Evolutionary conservation across 208 protist genomes (phyloP).

Genomic region (Jaenimonas drosophilae): DNA sequence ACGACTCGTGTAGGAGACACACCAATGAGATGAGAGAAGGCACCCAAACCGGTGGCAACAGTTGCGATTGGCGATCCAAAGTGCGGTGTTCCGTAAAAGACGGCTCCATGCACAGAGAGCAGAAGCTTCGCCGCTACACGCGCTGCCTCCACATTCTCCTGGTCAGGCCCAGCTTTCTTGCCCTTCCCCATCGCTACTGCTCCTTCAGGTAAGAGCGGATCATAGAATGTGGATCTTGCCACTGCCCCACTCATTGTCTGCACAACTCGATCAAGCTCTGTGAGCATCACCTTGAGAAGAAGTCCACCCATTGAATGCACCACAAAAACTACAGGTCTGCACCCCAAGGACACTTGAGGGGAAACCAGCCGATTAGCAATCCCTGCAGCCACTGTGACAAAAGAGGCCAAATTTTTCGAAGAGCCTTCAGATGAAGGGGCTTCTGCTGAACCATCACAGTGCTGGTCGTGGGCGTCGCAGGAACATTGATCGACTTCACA

Average conservation of each 20-base stretch:
- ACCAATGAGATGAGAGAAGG: slow-evolving; percentile 12
- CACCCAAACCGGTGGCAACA: slow-evolving; percentile 37
- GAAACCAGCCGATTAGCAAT: too few relatives aligned
- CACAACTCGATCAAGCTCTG: slow-evolving; percentile 19
- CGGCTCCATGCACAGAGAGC: slow-evolving; percentile 30
- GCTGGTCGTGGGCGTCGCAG: too few relatives aligned
- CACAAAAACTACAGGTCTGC: slow-evolving; percentile 59
- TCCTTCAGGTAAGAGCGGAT: neutral
- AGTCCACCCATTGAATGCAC: slow-evolving; percentile 60
- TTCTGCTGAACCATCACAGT: too few relatives aligned
- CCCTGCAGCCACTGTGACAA: too few relatives aligned
- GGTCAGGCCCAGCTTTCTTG: neutral
- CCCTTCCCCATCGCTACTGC: neutral
- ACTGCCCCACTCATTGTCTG: slow-evolving; percentile 4
- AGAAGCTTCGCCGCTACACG: slow-evolving; percentile 12
- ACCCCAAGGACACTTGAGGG: too few relatives aligned
- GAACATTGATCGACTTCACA: too few relatives aligned
- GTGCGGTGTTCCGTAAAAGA: slow-evolving; percentile 68
- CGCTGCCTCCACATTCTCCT: slow-evolving; percentile 4
- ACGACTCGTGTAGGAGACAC: slow-evolving; percentile 41
- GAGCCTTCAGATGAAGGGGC: too few relatives aligned
- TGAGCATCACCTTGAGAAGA: slow-evolving; percentile 50
- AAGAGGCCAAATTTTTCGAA: too few relatives aligned
- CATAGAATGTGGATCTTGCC: neutral
- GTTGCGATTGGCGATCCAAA: slow-evolving; percentile 55